Conservation (phyloP, 2,329 filamentous ascomycete genomes). For the Leptodontidium sp. region DNA sequence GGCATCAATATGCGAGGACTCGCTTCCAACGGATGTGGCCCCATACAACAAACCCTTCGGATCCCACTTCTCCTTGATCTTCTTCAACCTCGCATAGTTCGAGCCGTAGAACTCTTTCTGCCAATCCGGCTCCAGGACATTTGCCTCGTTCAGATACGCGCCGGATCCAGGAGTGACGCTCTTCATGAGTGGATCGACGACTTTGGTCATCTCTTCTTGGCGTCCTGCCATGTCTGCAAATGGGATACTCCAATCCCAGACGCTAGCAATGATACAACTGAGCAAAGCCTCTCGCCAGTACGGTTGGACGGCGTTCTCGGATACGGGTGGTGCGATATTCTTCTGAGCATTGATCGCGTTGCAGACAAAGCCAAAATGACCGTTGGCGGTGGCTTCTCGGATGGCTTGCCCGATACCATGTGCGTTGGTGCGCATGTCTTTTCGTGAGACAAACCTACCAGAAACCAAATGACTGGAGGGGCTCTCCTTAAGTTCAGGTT, state of each 20-base stretch:
- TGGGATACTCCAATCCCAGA: constrained; percentile 31
- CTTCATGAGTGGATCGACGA: constrained; percentile 44
- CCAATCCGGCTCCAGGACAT: constrained; percentile 53
- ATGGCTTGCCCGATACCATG: neutral
- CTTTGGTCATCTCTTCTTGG: constrained; percentile 45
- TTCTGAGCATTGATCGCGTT: neutral
- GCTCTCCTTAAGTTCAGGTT: neutral
- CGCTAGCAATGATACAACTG: constrained; percentile 12
- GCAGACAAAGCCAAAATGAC: constrained; percentile 7
- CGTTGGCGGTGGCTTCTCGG: neutral
- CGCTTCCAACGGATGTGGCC: constrained; percentile 32
- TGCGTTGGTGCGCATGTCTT: neutral
- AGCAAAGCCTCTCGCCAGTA: constrained; percentile 30
- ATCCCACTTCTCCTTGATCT: constrained; percentile 34
- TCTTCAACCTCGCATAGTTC: constrained; percentile 32
- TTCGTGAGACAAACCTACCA: constrained; percentile 17
- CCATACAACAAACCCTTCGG: constrained; percentile 32
- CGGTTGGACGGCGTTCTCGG: constrained; percentile 29
- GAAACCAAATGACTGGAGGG: neutral
- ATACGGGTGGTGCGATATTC: neutral
- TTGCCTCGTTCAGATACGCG: constrained; percentile 59
- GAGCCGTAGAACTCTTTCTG: constrained; percentile 54
- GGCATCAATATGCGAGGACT: constrained; percentile 19
- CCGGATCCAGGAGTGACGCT: constrained; percentile 51
- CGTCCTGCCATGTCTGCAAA: constrained; percentile 39